Evolutionary conservation across 2,329 filamentous ascomycete genomes (phyloP).

Genomic region (Trichoderma simmonsii): DNA sequence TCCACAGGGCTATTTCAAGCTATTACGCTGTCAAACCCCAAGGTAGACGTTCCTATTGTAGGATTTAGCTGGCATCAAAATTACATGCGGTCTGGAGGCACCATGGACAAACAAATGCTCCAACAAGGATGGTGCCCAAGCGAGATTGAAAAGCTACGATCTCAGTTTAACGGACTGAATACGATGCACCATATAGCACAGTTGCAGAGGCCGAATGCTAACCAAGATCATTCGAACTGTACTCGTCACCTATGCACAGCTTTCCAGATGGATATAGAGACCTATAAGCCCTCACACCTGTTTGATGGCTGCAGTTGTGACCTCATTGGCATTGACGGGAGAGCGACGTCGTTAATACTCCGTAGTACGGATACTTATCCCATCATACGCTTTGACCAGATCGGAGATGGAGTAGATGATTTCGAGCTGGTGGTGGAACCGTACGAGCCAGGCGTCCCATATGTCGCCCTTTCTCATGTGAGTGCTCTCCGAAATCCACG

Average conservation of each 20-base stretch:
- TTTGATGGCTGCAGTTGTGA: slow-evolving; percentile 24
- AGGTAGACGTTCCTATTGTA: slow-evolving; percentile 19
- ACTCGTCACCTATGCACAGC: slow-evolving; percentile 26
- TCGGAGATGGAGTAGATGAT: neutral
- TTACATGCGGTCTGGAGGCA: slow-evolving; percentile 21
- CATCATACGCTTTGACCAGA: slow-evolving; percentile 21
- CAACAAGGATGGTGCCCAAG: slow-evolving; percentile 33
- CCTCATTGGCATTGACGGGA: slow-evolving; percentile 23
- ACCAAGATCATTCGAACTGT: slow-evolving; percentile 28
- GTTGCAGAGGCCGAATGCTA: slow-evolving; percentile 19
- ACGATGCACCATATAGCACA: slow-evolving; percentile 28
- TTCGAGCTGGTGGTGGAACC: slow-evolving; percentile 25
- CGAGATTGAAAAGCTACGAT: slow-evolving; percentile 30
- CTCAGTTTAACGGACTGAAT: slow-evolving; percentile 23
- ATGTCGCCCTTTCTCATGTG: slow-evolving; percentile 36
- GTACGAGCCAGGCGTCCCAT: slow-evolving; percentile 25
- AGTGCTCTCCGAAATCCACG: slow-evolving; percentile 13
- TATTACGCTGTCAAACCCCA: slow-evolving; percentile 4
- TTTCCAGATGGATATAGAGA: slow-evolving; percentile 31
- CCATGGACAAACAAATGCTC: slow-evolving; percentile 28
- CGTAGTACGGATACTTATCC: slow-evolving; percentile 21
- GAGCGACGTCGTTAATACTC: slow-evolving; percentile 22
- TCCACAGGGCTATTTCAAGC: slow-evolving; percentile 17
- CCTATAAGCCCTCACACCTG: slow-evolving; percentile 28
- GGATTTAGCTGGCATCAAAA: slow-evolving; percentile 23